A percentile compares a stretch with the other conserved stretches of the same genome.
These are phyloP conservation scores for Pyronema omphalodes DNA, from an alignment of 495 filamentous ascomycete genomes.

Conservation along the genomic window DNA sequence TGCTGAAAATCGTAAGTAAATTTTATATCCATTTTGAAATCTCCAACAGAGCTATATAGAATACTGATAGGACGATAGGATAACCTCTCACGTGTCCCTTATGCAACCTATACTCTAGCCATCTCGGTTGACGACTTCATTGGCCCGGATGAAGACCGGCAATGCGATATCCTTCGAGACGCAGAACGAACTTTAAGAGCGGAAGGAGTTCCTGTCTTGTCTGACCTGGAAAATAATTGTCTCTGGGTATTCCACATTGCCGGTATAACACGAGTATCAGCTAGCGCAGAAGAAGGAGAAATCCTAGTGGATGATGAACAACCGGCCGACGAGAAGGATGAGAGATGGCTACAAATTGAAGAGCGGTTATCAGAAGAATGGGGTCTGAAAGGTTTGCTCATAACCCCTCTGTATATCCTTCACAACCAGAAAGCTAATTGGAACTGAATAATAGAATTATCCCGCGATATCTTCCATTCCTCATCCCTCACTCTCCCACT, in stretches of 20 bases:
- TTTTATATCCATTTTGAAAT: neutral
- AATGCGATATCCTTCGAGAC: conserved; percentile 11
- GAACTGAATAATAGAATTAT: conserved; percentile 9
- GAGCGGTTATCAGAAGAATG: conserved; percentile 15
- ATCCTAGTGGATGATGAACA: conserved; percentile 6
- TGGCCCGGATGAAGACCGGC: neutral
- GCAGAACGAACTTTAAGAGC: conserved; percentile 15
- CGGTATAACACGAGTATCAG: conserved; percentile 7
- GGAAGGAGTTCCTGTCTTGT: conserved; percentile 18
- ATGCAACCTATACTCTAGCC: neutral
- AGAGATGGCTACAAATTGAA: conserved; percentile 20
- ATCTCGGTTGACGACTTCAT: neutral
- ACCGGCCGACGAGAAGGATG: conserved; percentile 19
- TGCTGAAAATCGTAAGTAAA: conserved; percentile 22
- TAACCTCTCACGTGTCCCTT: conserved; percentile 4
- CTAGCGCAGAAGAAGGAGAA: neutral
- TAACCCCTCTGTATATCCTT: neutral
- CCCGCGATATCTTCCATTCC: conserved; percentile 14
- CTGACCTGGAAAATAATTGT: conserved; percentile 13
- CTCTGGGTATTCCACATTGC: conserved; percentile 21
- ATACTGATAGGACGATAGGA: conserved; percentile 2
- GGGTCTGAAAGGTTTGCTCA: conserved; percentile 14
- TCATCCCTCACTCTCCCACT: conserved; percentile 5
- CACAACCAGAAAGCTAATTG: neutral
- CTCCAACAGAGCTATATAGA: no score